Conservation (phyloP, 805 yeast species). For the Zygosaccharomyces rouxii region DNA sequence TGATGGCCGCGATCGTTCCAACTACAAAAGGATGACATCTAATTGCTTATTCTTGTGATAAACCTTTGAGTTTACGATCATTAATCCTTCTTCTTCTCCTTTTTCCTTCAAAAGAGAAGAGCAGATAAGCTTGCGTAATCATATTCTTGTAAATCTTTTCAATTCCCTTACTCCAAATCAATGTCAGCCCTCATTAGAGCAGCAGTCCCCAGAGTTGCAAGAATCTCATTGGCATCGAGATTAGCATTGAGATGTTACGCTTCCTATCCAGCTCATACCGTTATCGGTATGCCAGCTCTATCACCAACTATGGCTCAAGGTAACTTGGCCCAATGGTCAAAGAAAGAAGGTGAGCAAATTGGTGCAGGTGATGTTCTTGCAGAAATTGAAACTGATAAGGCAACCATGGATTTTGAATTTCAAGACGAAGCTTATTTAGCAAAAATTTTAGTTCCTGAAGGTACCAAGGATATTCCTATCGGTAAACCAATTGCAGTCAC, state of each 20-base stretch:
- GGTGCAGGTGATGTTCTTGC: conserved; percentile 92
- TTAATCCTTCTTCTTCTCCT: neutral
- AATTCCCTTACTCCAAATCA: conserved; percentile 3
- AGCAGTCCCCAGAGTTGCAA: conserved; percentile 26
- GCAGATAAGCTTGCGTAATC: neutral
- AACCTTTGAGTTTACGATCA: neutral
- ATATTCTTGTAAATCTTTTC: conserved; percentile 2
- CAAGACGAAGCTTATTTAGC: conserved; percentile 95
- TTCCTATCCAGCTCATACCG: conserved; percentile 73
- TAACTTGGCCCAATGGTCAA: conserved; percentile 83
- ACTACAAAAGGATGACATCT: conserved; percentile 5
- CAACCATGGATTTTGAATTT: conserved; percentile 96
- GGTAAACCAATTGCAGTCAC: conserved; percentile 96
- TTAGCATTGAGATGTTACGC: conserved; percentile 34
- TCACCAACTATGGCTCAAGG: conserved; percentile 99
- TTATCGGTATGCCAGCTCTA: conserved; percentile 96
- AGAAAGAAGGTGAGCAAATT: conserved; percentile 82
- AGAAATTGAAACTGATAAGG: conserved; percentile 97
- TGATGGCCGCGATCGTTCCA: conserved; percentile 3
- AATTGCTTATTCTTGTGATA: neutral
- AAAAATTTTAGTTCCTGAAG: conserved; percentile 75
- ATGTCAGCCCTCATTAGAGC: conserved; percentile 33
- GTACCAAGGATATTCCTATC: conserved; percentile 86
- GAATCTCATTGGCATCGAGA: conserved; percentile 17
- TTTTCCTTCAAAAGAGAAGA: neutral